Base-by-base conservation (phyloP, 768 basidiomycete genomes). In the Rhodotorula taiwanensis region DNA sequence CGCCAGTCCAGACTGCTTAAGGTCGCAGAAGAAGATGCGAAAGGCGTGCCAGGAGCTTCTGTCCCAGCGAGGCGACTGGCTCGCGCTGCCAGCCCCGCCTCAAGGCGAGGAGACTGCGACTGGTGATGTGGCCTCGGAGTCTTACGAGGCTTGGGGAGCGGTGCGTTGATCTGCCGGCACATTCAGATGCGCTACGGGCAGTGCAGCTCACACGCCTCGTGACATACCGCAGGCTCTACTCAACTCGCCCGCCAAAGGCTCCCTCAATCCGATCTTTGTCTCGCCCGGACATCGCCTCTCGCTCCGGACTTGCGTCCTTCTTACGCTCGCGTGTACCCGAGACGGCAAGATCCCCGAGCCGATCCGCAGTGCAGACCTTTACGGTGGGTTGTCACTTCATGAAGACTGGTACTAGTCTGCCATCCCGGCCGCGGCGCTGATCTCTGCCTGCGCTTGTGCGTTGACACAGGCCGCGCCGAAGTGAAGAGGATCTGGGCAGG, bases 311-410 rank as follows among this genome's bases (percentile, higher is more conserved):
- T 56, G 62, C 6, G 34, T 73, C 21, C 18, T 31, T 14, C 60
- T 75, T 34, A 54, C 62, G 3, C 60, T 71, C n/a, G 63, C 66
- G 5, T 68, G 69, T 43, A 55, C 58, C 7, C 54, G 31, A 10
- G 45, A 48, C 11, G 55, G 57, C 9, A 66, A 69, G n/a, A 60
- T 75, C 7, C 72, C 73, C 2, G 73, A 74, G 45, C 73, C 74
- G 15, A 58, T 72, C n/a, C 52, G 73, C 47, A 52, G 50, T 45
- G 74, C 74, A 5, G 74, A 75, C 36, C 41, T 55, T n/a, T 41
- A 70, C 51, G 69, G 70, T 65, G 36, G 48, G 64, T 36, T 7
- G 14, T 30, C 20, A 10, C 27, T 33, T 39, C 36, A 39, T 16
- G 16, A 10, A 16, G 36, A 39, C 36, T 16, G 36, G 36, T 39